These are phyloP conservation scores for Diaporthe destruens DNA, from an alignment of 2,329 filamentous ascomycete species.

Conservation along the genomic window DNA sequence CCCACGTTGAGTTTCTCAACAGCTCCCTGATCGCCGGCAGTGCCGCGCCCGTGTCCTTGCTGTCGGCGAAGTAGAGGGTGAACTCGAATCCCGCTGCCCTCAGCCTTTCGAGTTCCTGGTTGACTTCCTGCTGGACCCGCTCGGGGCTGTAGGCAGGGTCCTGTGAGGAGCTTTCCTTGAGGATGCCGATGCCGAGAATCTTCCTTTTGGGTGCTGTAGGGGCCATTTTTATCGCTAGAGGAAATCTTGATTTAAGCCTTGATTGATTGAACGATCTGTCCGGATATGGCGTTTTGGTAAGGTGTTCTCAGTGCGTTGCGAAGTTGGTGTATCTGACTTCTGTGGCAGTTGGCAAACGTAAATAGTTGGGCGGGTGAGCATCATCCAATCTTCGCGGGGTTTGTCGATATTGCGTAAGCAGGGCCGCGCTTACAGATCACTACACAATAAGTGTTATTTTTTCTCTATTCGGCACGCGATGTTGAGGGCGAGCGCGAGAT, in stretches of 20 bases:
- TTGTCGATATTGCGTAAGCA: neutral
- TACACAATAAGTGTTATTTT: neutral
- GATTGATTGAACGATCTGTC: neutral
- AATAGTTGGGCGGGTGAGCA: neutral
- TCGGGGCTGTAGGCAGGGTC: constrained; percentile 24
- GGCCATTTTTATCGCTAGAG: neutral
- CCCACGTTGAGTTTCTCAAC: neutral
- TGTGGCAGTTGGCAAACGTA: neutral
- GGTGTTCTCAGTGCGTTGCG: too few relatives aligned
- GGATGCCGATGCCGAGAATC: constrained; percentile 34
- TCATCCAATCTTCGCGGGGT: too few relatives aligned
- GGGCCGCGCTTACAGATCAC: constrained; percentile 10
- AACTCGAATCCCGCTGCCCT: constrained; percentile 16
- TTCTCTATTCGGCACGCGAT: constrained; percentile 10
- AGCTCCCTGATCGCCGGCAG: constrained; percentile 7
- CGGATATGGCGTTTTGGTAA: neutral
- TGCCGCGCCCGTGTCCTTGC: neutral
- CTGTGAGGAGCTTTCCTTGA: constrained; percentile 19
- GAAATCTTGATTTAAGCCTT: too few relatives aligned
- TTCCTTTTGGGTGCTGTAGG: neutral
- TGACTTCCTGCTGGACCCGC: constrained; percentile 12
- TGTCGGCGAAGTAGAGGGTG: constrained; percentile 29
- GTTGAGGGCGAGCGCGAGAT: constrained; percentile 11
- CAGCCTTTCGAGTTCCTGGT: constrained; percentile 11
- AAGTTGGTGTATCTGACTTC: too few relatives aligned